Conservation (phyloP, 257 asterid genomes). For the Nicotiana paniculata region DNA sequence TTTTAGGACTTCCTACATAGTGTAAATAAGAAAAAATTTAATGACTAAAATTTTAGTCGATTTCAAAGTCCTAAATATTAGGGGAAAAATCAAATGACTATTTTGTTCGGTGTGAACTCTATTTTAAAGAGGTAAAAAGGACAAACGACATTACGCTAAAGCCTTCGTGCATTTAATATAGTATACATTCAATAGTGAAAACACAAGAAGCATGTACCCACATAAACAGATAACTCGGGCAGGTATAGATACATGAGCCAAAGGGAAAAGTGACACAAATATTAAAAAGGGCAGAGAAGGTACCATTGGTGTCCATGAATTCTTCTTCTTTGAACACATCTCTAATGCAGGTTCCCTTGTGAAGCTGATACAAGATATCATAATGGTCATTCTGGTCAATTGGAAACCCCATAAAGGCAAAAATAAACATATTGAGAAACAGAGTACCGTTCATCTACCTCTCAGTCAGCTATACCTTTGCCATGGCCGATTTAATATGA, state of each 20-base stretch:
- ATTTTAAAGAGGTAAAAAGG: too few species aligned
- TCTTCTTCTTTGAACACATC: conserved; percentile 51
- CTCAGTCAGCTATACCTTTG: conserved; percentile 47
- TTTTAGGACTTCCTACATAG: too few species aligned
- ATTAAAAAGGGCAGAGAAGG: not conserved
- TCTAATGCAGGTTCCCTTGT: conserved; percentile 36
- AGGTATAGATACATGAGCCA: not conserved
- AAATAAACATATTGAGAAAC: conserved; percentile 11
- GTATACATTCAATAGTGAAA: not conserved
- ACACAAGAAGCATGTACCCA: not conserved
- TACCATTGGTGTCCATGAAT: conserved; percentile 30
- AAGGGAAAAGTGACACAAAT: not conserved
- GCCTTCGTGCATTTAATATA: too few species aligned
- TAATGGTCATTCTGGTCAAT: conserved; percentile 15
- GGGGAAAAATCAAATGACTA: too few species aligned
- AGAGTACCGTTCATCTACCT: conserved; percentile 24
- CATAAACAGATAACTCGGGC: not conserved
- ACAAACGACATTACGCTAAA: too few species aligned
- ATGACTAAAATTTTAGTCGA: too few species aligned
- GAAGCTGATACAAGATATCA: conserved; percentile 46
- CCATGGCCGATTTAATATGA: conserved; percentile 45
- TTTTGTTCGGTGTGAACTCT: too few species aligned
- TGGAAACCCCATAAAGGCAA: conserved; percentile 12
- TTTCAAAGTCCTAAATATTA: too few species aligned
- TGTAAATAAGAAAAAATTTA: too few species aligned